Conservation (phyloP, 805 yeast species). For the Candida sithepensis region DNA sequence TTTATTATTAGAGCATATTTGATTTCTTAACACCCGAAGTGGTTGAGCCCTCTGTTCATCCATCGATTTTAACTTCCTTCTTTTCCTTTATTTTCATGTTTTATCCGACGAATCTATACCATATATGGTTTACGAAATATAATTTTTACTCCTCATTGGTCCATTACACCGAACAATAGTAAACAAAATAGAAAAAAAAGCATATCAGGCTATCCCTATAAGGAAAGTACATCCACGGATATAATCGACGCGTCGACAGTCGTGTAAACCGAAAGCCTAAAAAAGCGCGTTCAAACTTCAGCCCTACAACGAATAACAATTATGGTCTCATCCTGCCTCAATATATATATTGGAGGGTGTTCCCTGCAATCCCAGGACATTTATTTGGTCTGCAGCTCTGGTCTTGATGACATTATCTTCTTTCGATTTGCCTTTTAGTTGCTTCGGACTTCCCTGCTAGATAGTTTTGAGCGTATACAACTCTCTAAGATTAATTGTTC, state of each 20-base stretch:
- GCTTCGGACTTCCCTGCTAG: not conserved
- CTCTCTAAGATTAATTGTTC: no score
- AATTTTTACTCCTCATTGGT: not conserved
- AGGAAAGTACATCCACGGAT: not conserved
- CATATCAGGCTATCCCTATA: not conserved
- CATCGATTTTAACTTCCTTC: not conserved
- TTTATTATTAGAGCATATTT: not conserved
- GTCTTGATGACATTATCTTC: not conserved
- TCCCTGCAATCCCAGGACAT: not conserved
- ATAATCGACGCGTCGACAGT: not conserved
- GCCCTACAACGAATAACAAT: no score
- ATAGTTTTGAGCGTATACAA: not conserved
- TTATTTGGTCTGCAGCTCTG: no score
- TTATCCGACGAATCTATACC: not conserved
- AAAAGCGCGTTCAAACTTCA: not conserved
- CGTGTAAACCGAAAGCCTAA: not conserved
- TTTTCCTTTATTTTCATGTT: not conserved
- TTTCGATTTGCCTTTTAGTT: not conserved
- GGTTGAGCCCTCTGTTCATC: not conserved
- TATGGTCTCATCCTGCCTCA: not conserved
- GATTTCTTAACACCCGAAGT: not conserved
- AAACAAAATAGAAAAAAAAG: not conserved
- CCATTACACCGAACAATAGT: not conserved
- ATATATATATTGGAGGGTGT: not conserved
- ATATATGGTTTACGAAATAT: not conserved